Conservation (phyloP, 1,284 basidiomycete species). For the Ceratorhiza oryzae-sativae region DNA sequence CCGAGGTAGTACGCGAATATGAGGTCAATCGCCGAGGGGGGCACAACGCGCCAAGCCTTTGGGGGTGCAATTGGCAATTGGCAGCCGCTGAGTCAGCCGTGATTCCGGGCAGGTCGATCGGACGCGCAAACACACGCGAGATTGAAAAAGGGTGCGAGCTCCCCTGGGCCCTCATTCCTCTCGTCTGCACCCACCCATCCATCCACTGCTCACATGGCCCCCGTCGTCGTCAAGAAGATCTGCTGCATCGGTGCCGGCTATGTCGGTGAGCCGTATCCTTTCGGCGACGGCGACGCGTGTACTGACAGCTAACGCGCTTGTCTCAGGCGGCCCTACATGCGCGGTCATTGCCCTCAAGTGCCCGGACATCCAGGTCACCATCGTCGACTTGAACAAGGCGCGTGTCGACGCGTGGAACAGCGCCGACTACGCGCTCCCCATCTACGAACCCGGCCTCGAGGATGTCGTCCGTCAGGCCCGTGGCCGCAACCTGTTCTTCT, state of each 20-base stretch:
- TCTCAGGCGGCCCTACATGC: conserved; percentile 87
- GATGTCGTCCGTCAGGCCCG: conserved; percentile 89
- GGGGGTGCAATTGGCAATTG: background rate
- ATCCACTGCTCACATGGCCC: conserved; percentile 49
- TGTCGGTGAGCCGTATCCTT: conserved; percentile 70
- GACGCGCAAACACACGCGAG: conserved; percentile 14
- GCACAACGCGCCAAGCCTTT: too few relatives aligned
- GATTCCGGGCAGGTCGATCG: conserved; percentile 22
- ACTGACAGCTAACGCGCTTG: conserved; percentile 13
- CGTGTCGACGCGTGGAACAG: conserved; percentile 98
- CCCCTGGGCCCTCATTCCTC: conserved; percentile 6
- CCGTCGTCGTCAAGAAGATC: conserved; percentile 79
- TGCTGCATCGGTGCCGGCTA: conserved; percentile 98
- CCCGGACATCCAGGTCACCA: conserved; percentile 93
- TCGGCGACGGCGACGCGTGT: background rate
- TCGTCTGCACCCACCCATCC: background rate
- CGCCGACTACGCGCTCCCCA: conserved; percentile 76
- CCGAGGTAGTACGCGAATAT: background rate
- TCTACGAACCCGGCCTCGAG: conserved; percentile 98
- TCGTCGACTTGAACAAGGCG: conserved; percentile 95
- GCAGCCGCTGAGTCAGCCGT: background rate
- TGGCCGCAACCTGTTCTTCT: conserved; percentile 97
- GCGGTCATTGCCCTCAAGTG: conserved; percentile 95
- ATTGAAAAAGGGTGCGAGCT: background rate
- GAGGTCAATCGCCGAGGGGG: conserved; percentile 4